Conservation (phyloP, 1,284 basidiomycete species). For the Tylopilus sp. region DNA sequence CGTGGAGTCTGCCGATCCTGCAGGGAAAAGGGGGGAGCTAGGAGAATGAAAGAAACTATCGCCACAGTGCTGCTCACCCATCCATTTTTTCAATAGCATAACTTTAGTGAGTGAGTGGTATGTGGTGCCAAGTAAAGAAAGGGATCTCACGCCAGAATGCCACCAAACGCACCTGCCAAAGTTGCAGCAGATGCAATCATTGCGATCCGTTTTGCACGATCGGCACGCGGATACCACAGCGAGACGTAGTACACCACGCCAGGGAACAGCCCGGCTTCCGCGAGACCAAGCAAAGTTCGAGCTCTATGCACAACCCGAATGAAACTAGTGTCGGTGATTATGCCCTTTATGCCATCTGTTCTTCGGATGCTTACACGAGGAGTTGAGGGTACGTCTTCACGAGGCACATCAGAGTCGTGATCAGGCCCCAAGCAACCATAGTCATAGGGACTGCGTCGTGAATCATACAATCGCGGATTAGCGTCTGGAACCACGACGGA, state of each 20-base stretch:
- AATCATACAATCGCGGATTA: neutral
- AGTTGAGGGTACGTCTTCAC: slow-evolving; percentile 33
- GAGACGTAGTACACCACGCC: slow-evolving; percentile 16
- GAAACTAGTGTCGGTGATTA: neutral
- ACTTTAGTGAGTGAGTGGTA: slow-evolving; percentile 9
- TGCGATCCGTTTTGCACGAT: slow-evolving; percentile 12
- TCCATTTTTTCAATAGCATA: slow-evolving; percentile 20
- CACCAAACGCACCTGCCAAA: slow-evolving; percentile 13
- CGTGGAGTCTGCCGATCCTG: slow-evolving; percentile 38
- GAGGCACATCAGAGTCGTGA: slow-evolving; percentile 38
- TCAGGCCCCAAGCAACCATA: slow-evolving; percentile 46
- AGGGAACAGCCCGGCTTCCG: slow-evolving; percentile 13
- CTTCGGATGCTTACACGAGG: slow-evolving; percentile 17
- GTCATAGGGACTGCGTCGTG: slow-evolving; percentile 38
- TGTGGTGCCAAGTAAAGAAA: neutral
- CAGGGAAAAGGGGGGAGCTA: neutral
- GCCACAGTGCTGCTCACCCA: slow-evolving; percentile 5
- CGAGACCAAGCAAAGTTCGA: slow-evolving; percentile 34
- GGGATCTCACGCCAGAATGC: slow-evolving; percentile 16
- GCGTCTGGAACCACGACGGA: neutral
- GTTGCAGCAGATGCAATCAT: slow-evolving; percentile 7
- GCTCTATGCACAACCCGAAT: slow-evolving; percentile 29
- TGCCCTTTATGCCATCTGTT: too few relatives aligned
- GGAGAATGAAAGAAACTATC: neutral
- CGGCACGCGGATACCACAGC: slow-evolving; percentile 17